Evolutionary conservation across 805 yeast genomes (phyloP), one percentile per base, ranked within the genome.

Genomic region (Metschnikowia lochheadii): DNA sequence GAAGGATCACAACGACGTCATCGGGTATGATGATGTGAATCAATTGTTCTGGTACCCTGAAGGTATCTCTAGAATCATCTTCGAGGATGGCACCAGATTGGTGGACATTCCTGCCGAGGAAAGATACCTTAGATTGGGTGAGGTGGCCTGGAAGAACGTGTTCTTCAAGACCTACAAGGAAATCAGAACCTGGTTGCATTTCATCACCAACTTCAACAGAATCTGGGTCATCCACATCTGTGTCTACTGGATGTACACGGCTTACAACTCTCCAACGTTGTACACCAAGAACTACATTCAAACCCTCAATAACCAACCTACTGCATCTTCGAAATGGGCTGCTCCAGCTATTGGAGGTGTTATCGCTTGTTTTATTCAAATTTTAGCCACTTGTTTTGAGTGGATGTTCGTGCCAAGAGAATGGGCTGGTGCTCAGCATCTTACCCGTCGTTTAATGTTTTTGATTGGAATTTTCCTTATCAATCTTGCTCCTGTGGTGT

Each of bases 1-100:
- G 75, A 83, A 75, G 65, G 96, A 87, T 68, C 96, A 87, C 71
- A 84, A 84, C 72, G 75, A 82, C 57, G 75, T 87, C 56, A 80
- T 87, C 63, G 95, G 99, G 70, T 94, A 94, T 70, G 99, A 94
- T 76, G 99, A 94, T 77, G 96, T 94, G 54, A 94, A 94, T 72
- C 99, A 94, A 78, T 80, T 94, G 62, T 94, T 95, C 75, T 94
- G 99, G 99, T 94, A 95, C 73, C 97, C 98, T 44, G 98, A 95
- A 75, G 99, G 99, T 79, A 87, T 94, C 58, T 85, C 95, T 53
- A 85, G 94, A 72, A 91, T 94, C 62, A 81, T 85, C 46, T 81
- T 92, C 63, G 94, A 87, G 66, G 98, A 94, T 67, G 97, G 96
- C 58, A 78, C 96, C 17, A 84, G 96, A 68, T 77, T 94, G 61